Base-by-base conservation (phyloP, 2,329 filamentous ascomycete species). In the Alternaria brassicae region DNA sequence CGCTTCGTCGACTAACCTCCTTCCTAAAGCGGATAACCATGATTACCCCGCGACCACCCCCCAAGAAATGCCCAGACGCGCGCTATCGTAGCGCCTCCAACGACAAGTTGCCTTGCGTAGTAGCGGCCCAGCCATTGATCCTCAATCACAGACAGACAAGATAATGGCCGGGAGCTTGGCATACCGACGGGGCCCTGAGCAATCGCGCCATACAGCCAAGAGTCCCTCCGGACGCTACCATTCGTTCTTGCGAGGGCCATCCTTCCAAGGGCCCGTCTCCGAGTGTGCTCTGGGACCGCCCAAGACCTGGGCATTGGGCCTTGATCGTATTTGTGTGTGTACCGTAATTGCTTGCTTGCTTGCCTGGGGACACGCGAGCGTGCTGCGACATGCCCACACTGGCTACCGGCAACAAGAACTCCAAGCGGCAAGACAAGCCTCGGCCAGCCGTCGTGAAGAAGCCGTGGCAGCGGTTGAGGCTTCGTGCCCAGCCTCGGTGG, bases 21-120 rank as follows among this genome's bases (percentile, higher is more conserved):
- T 63, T 54, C 58, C 54, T 63, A 63, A 61, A 39, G 13, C 23
- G 34, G 61, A 19, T n/a, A 32, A 53, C 47, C 53, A 40, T 48
- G 53, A 39, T 9, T 50, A 59, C 56, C 56, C 52, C 56, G 60
- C 60, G 37, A 53, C 42, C 44, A 50, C 15, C 30, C 30, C 45
- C 56, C 56, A 59, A 59, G 56, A 25, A 28, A 42, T 37, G 54
- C 54, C 58, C 21, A 61, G 58, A 41, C 12, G 17, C 12, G 17
- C 53, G 27, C 58, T 42, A 60, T 17, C 13, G 37, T 25, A 23
- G 37, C 60, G 53, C 56, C 60, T 48, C 56, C 39, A 60, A 57
- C 54, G 54, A 54, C 49, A 30, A 21, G 39, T 41, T 39, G 49
- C 39, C 34, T 42, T 50, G 32, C 32, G n/a, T n/a, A n/a, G n/a